Base-by-base conservation (phyloP, 2,329 filamentous ascomycete species). In the Hymenoscyphus infarciens region DNA sequence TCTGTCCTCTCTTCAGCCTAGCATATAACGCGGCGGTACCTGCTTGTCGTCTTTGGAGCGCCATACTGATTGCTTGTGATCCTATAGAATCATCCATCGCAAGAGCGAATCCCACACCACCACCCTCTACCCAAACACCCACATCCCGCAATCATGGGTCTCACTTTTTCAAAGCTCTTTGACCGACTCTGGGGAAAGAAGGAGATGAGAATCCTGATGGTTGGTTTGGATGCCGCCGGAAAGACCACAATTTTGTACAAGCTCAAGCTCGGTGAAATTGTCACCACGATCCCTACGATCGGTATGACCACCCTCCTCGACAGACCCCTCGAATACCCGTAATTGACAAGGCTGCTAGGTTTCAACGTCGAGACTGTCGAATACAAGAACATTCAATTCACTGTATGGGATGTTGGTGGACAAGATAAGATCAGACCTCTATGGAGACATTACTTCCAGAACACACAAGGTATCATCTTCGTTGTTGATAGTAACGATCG, bases 171-270 rank as follows among this genome's bases (percentile, higher is more conserved):
- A 73, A 97, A 96, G 82, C 88, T 97, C 81, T 93, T 97, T 88
- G 91, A 91, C 80, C 97, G 96, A 87, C 91, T 98, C 83, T 98
- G 97, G 83, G 94, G 94, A 80, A 96, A 94, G 71, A 97, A 97
- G 84, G 94, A 98, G 82, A 97, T 98, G 92, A 90, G 94, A 74
- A 88, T 99, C 77, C 83, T 98, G 76, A 99, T 99, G 95, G 84
- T 99, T 72, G 95, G 95, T 73, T 87, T 98, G 73, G 95, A 99
- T 80, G 95, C 95, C 69, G 95, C 95, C 70, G 95, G 95, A 83
- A 99, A 99, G 84, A 99, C 95, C 56, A 98, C 95, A 62, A 98
- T 98, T 74, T 88, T 99, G 66, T 99, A 98, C 86, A 98, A 97
- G 84, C 85, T 99, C 75, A 98, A 98, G 86, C 87, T 98, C 65